A percentile compares a stretch with the other conserved stretches of the same genome.
phyloP scores from a whole-genome alignment of 2,329 filamentous ascomycete species.

The Calonectria pteridis region DNA sequence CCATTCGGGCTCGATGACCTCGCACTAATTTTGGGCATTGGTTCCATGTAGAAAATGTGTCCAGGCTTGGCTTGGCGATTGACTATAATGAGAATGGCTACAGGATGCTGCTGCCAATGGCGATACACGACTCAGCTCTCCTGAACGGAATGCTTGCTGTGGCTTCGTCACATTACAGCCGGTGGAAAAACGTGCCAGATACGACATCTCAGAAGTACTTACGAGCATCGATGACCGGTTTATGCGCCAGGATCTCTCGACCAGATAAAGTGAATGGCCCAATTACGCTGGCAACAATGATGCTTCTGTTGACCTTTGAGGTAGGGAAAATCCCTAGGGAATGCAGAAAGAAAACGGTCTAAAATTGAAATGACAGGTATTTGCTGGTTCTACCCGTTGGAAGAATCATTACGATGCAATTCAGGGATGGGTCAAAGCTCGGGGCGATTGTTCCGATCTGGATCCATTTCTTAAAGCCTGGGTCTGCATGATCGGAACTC shows the following conservation, averaged over 20 bases:
- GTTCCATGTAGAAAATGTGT: background rate
- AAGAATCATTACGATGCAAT: slow-evolving; percentile 2
- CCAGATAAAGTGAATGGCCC: background rate
- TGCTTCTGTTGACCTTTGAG: background rate
- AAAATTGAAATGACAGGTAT: background rate
- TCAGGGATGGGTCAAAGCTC: background rate
- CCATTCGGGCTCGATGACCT: background rate
- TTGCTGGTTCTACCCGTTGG: background rate
- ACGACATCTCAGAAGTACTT: background rate
- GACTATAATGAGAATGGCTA: slow-evolving; percentile 6
- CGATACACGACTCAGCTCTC: background rate
- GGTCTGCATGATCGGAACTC: slow-evolving; percentile 3
- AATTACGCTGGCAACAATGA: background rate
- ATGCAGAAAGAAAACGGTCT: background rate
- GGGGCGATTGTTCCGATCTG: background rate
- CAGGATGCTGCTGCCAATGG: background rate
- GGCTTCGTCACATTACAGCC: background rate
- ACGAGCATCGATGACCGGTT: background rate
- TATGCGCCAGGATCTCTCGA: background rate
- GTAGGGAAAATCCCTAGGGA: background rate
- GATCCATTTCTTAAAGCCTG: background rate
- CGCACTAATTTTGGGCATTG: background rate
- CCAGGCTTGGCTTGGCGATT: background rate
- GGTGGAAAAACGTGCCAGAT: background rate
- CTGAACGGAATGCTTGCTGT: background rate